These are phyloP conservation scores for Mucor lusitanicus DNA, from an alignment of 371 early-diverging fungal genomes.

Conservation along the genomic window DNA sequence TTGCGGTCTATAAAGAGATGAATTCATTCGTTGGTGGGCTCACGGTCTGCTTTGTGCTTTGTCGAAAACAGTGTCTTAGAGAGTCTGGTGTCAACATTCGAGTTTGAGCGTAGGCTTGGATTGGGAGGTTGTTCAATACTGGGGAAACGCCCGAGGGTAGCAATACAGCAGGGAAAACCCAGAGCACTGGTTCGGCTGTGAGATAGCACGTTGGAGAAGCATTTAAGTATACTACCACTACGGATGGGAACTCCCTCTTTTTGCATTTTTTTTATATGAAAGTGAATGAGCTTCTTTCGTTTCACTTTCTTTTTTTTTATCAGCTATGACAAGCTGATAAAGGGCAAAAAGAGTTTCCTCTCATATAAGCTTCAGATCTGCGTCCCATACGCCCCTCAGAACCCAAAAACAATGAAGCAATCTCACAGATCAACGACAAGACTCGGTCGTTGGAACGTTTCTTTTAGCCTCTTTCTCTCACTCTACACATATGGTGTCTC, in stretches of 20 bases:
- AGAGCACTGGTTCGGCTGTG: slow-evolving; percentile 57
- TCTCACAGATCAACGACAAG: too few species aligned
- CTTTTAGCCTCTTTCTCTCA: too few species aligned
- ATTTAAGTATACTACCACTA: slow-evolving; percentile 40
- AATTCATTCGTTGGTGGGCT: slow-evolving; percentile 45
- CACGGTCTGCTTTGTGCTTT: slow-evolving; percentile 39
- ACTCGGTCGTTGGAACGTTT: too few species aligned
- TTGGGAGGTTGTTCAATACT: slow-evolving; percentile 58
- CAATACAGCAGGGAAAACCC: slow-evolving; percentile 66
- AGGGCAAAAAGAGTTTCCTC: too few species aligned
- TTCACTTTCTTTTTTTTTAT: neutral
- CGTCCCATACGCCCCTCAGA: too few species aligned
- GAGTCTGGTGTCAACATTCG: slow-evolving; percentile 59
- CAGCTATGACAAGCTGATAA: too few species aligned
- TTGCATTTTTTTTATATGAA: slow-evolving; percentile 17
- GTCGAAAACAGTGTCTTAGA: slow-evolving; percentile 54
- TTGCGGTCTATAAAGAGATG: slow-evolving; percentile 52
- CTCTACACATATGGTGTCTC: too few species aligned
- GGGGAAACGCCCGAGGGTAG: slow-evolving; percentile 61
- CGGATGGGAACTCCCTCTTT: slow-evolving; percentile 49
- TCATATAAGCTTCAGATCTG: too few species aligned
- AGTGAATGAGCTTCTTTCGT: too few species aligned
- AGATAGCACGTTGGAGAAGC: slow-evolving; percentile 60
- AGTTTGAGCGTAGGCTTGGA: slow-evolving; percentile 39
- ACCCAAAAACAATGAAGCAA: too few species aligned